Conservation (phyloP, 2,329 filamentous ascomycete species). For the Aureobasidium sp. region DNA sequence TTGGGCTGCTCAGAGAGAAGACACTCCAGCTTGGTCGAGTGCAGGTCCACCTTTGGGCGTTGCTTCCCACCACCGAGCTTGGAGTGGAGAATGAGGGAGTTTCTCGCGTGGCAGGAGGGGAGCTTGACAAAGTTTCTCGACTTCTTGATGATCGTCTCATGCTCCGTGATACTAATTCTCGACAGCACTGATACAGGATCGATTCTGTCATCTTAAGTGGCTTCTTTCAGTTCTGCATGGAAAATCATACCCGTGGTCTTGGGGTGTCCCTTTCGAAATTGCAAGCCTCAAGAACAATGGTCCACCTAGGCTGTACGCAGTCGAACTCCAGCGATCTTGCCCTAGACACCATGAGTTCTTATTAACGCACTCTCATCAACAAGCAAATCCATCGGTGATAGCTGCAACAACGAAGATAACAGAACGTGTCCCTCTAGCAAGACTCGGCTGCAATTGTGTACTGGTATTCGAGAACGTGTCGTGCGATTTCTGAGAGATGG, state of each 20-base stretch:
- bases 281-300: too few species aligned
- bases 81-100: neutral
- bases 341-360: too few species aligned
- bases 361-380: too few species aligned
- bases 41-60: neutral
- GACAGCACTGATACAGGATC: neutral
- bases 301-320: too few species aligned
- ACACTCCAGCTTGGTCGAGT: neutral
- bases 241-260: too few species aligned
- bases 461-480: neutral
- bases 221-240: too few species aligned
- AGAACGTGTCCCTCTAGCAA: too few species aligned
- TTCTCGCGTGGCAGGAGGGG: neutral
- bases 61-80: neutral
- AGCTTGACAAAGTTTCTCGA: neutral
- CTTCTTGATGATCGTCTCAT: neutral
- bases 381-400: too few species aligned
- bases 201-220: neutral
- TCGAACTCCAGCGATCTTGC: too few species aligned
- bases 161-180: neutral
- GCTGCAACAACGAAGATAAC: too few species aligned
- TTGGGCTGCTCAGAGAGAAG: neutral
- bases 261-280: too few species aligned
- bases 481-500: neutral
- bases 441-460: too few species aligned